Evolutionary conservation across 75 land plant species (phyloP).

Genomic region (Cupressus sempervirens): DNA sequence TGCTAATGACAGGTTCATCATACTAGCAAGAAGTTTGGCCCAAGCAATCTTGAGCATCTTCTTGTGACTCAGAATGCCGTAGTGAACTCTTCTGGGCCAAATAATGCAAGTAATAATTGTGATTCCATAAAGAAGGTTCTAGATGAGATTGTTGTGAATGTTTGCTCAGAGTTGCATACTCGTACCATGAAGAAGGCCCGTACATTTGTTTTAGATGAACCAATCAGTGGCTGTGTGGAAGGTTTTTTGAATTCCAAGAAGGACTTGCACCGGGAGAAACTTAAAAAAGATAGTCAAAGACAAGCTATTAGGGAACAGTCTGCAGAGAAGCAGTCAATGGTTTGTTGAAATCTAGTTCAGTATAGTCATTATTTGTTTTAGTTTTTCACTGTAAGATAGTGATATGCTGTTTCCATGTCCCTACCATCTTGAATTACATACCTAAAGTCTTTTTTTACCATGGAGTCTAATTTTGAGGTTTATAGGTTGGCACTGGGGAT

Average conservation of each 20-base stretch:
- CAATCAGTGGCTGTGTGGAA: neutral
- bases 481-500: neutral
- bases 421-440: neutral
- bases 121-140: neutral
- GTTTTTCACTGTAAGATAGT: neutral
- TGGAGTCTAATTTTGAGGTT: neutral
- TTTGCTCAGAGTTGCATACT: neutral
- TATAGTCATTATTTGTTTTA: neutral
- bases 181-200: conserved; percentile 8
- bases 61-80: neutral
- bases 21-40: neutral
- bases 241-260: neutral
- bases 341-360: neutral
- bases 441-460: neutral
- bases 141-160: neutral
- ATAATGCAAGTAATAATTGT: neutral
- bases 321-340: neutral
- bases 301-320: neutral
- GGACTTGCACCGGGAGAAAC: neutral
- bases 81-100: neutral
- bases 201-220: conserved; percentile 7
- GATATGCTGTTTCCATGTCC: neutral
- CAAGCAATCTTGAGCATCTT: conserved; percentile 1
- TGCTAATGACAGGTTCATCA: neutral
- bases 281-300: neutral